phyloP scores from a whole-genome alignment of 805 yeast genomes.

The Pichia insulana region DNA sequence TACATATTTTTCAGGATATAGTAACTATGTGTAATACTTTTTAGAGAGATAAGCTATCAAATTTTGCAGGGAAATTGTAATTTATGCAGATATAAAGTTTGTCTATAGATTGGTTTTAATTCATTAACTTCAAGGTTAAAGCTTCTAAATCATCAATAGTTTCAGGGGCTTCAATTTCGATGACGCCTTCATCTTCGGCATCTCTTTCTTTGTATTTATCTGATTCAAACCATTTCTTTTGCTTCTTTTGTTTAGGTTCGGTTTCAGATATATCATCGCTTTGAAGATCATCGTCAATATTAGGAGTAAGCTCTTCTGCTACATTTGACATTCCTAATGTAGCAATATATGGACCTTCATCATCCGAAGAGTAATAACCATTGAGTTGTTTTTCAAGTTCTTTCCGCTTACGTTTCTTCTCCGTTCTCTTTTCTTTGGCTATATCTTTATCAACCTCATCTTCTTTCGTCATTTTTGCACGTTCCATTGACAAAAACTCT shows the following conservation, averaged over 20 bases:
- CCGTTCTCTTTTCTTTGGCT: conserved; percentile 71
- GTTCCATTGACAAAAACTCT: conserved; percentile 58
- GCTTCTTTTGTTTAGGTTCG: conserved; percentile 27
- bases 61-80: no score
- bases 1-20: conserved; percentile 19
- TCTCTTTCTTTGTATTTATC: conserved; percentile 20
- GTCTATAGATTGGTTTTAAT: no score
- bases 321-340: conserved; percentile 18
- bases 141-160: conserved; percentile 93
- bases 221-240: conserved; percentile 43
- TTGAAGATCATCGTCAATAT: conserved; percentile 9
- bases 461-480: conserved; percentile 55
- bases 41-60: not conserved
- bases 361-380: conserved; percentile 29
- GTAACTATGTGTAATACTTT: conserved; percentile 20
- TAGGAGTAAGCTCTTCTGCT: conserved; percentile 12
- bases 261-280: conserved; percentile 21
- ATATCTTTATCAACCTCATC: conserved; percentile 72
- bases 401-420: conserved; percentile 81
- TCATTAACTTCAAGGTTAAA: conserved; percentile 45
- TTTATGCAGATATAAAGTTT: no score
- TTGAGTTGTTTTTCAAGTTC: conserved; percentile 56
- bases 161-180: conserved; percentile 82
- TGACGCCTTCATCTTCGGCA: conserved; percentile 28
- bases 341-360: conserved; percentile 23